A percentile compares a stretch with the other conserved stretches of the same genome.
Conservation (phyloP, 768 basidiomycete genomes). For the Leccinum broughii region DNA sequence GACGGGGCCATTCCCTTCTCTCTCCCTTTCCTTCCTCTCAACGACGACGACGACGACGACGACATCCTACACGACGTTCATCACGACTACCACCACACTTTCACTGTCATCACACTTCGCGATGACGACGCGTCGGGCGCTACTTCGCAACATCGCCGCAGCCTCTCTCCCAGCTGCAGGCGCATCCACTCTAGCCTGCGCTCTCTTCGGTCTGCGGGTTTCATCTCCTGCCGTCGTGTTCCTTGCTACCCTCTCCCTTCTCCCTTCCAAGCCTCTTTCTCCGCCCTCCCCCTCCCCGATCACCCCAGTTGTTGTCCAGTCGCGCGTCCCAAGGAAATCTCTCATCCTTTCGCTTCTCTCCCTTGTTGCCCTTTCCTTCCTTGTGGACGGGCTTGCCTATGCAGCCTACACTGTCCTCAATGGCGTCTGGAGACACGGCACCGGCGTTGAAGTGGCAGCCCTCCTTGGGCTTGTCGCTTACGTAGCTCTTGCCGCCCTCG, state of each 20-base stretch:
- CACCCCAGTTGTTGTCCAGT: constrained; percentile 74
- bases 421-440: constrained; percentile 61
- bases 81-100: background rate
- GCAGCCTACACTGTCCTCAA: constrained; percentile 63
- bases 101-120: constrained; percentile 1
- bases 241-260: constrained; percentile 59
- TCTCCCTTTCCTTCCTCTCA: constrained; percentile 17
- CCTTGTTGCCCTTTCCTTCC: constrained; percentile 67
- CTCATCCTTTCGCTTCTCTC: constrained; percentile 73
- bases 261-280: constrained; percentile 47
- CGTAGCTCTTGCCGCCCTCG: constrained; percentile 69
- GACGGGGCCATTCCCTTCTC: constrained; percentile 25
- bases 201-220: constrained; percentile 60
- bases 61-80: background rate
- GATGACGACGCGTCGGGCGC: constrained; percentile 29
- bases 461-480: constrained; percentile 70
- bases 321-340: constrained; percentile 70
- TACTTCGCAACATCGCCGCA: constrained; percentile 22
- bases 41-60: constrained; percentile 29
- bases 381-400: constrained; percentile 76
- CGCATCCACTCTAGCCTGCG: constrained; percentile 26
- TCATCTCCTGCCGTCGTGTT: constrained; percentile 68
- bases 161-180: constrained; percentile 26
- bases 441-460: constrained; percentile 68
- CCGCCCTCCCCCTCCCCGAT: constrained; percentile 58